Conservation (phyloP, 352 stramenopile genomes). For the Pythium diclinum region DNA sequence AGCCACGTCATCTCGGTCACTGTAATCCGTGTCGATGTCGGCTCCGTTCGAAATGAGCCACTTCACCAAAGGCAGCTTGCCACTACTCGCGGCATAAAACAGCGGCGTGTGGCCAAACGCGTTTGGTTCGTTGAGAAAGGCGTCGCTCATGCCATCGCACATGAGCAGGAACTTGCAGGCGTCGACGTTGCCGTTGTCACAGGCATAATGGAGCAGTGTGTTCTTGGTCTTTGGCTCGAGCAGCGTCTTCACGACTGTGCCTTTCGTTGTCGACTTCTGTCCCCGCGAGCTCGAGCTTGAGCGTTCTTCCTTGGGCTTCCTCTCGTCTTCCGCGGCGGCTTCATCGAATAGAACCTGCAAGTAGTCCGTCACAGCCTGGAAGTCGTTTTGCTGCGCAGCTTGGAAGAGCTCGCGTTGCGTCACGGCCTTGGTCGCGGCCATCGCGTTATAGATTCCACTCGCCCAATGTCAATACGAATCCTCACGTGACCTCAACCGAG, state of each 20-base stretch:
- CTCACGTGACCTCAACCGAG: slow-evolving; percentile 4
- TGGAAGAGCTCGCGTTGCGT: slow-evolving; percentile 71
- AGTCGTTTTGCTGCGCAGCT: slow-evolving; percentile 64
- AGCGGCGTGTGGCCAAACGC: slow-evolving; percentile 72
- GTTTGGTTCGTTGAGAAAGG: slow-evolving; percentile 75
- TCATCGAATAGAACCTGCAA: slow-evolving; percentile 51
- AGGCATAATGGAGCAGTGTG: slow-evolving; percentile 77
- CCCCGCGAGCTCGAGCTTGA: background rate
- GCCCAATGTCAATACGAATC: background rate
- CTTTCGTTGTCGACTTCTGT: slow-evolving; percentile 10
- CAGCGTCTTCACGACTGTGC: slow-evolving; percentile 33
- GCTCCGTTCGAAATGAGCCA: slow-evolving; percentile 83
- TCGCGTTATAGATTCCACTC: background rate
- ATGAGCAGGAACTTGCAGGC: slow-evolving; percentile 82
- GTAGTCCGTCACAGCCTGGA: slow-evolving; percentile 53
- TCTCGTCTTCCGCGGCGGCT: slow-evolving; percentile 13
- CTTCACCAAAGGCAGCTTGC: slow-evolving; percentile 72
- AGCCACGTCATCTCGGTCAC: slow-evolving; percentile 42
- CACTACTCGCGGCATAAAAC: slow-evolving; percentile 76
- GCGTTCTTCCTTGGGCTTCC: slow-evolving; percentile 4
- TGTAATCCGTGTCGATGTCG: slow-evolving; percentile 83
- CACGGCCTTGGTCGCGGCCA: slow-evolving; percentile 19
- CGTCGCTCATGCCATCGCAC: slow-evolving; percentile 50
- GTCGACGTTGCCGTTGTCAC: slow-evolving; percentile 79
- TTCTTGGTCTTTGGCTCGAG: slow-evolving; percentile 68